A percentile compares a stretch with the other conserved stretches of the same genome.
Evolutionary conservation across 371 early-diverging fungal genomes (phyloP).

Genomic region (Mucor ambiguus): DNA sequence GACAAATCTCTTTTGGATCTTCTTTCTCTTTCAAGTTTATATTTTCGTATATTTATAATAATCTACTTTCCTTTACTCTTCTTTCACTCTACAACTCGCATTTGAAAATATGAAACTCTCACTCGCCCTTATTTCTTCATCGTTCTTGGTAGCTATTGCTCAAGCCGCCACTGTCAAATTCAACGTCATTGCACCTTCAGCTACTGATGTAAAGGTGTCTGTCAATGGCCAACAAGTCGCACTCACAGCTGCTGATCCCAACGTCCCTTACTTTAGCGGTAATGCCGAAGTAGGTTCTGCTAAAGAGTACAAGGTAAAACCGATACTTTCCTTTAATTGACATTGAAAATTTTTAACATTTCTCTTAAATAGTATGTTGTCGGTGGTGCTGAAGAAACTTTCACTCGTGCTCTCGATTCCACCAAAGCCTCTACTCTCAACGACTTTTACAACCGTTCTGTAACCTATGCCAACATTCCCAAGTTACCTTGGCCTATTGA

Average conservation of each 20-base stretch:
- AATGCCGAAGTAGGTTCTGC: slow-evolving; percentile 38
- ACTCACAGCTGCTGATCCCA: slow-evolving; percentile 45
- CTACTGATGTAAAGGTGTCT: slow-evolving; percentile 47
- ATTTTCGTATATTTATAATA: slow-evolving; percentile 6
- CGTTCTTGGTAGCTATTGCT: slow-evolving; percentile 25
- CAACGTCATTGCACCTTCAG: slow-evolving; percentile 57
- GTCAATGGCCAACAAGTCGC: slow-evolving; percentile 45
- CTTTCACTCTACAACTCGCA: not conserved
- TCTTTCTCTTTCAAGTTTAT: slow-evolving; percentile 1
- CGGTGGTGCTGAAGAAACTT: slow-evolving; percentile 47
- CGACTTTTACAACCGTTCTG: slow-evolving; percentile 51
- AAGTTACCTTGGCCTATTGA: slow-evolving; percentile 55
- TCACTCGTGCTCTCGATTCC: slow-evolving; percentile 44
- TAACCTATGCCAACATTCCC: slow-evolving; percentile 58
- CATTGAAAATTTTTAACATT: not conserved
- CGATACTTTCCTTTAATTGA: not conserved
- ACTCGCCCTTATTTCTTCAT: slow-evolving; percentile 23
- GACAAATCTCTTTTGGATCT: slow-evolving; percentile 2
- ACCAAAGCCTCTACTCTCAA: slow-evolving; percentile 43
- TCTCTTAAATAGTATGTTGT: slow-evolving; percentile 40
- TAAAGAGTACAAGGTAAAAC: slow-evolving; percentile 43
- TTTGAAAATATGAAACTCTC: slow-evolving; percentile 28
- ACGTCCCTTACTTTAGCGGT: slow-evolving; percentile 51
- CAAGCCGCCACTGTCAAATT: slow-evolving; percentile 50
- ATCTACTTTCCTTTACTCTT: slow-evolving; percentile 13